Base-by-base conservation (phyloP, 441 rosid genomes). In the Erysimum pusillum region DNA sequence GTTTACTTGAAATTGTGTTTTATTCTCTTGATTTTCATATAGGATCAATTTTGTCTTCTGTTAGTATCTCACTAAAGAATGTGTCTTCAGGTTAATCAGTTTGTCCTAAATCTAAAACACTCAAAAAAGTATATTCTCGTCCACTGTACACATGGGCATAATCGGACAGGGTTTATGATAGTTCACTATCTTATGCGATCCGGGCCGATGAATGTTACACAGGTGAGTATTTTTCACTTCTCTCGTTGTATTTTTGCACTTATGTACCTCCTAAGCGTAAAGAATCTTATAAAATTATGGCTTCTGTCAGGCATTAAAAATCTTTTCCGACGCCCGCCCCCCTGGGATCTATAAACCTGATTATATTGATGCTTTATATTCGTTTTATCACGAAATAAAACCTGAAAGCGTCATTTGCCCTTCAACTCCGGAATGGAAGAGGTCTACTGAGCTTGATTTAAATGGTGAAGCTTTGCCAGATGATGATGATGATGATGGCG, bases 91-190 rank as follows among this genome's bases (percentile, higher is more conserved):
- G 99, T 90, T 68, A 77, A 80, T 65, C 98, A 91, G 69, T 96
- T 96, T 75, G 66, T 91, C 31, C 61, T 53, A 65, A 92, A 88
- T 71, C 97, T 89, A 77, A 94, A 91, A 80, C 89, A 79, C 62
- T 57, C 93, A 15, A 94, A 92, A 87, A 92, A 91, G 83, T 85
- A 81, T 70, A 83, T 97, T 60, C 95, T 97, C 45, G 99, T 97
- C 78, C 99, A 97, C 80, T 97, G 99, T 78, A 97, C 99, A 1
- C 99, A 97, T 82, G 99, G 99, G 56, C 97, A 92, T 80, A 94
- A 97, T 69, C 97, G 99, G 38, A 97, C 99, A 7, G 99, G 99
- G 72, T 97, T 85, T 79, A 97, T 97, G 99, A 90, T 94, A 63
- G 87, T 92, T 39, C 98, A 97, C 80, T 94, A 87, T 83, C 91